These are phyloP conservation scores for Sanchytrium tribonematis DNA, from an alignment of 371 early-diverging fungal genomes.

Conservation along the genomic window DNA sequence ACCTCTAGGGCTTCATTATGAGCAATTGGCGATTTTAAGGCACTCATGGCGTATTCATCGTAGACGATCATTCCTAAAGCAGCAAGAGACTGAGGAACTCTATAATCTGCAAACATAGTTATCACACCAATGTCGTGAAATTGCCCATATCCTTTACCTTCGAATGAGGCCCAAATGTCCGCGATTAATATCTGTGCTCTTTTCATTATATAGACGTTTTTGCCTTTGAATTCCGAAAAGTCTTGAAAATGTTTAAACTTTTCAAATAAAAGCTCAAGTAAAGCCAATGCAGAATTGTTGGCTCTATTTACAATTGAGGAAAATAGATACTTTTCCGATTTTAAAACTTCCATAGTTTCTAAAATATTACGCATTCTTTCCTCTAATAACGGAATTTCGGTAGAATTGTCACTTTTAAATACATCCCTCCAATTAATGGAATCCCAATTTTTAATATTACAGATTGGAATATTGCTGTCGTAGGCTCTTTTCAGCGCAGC, in stretches of 20 bases:
- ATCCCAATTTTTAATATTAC: conserved; percentile 19
- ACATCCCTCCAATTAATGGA: conserved; percentile 19
- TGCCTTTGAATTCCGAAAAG: conserved; percentile 23
- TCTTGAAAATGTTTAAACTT: conserved; percentile 46
- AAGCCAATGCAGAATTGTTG: conserved; percentile 20
- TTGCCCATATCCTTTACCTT: conserved; percentile 27
- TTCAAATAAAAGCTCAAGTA: conserved; percentile 26
- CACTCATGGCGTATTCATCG: conserved; percentile 22
- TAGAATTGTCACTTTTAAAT: conserved; percentile 32
- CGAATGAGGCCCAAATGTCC: conserved; percentile 66
- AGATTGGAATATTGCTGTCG: conserved; percentile 28
- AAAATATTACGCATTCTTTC: conserved; percentile 31
- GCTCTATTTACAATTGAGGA: conserved; percentile 25
- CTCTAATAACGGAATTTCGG: conserved; percentile 28
- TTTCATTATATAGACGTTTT: conserved; percentile 36
- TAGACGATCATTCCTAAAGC: conserved; percentile 38
- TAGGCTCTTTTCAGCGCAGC: conserved; percentile 45
- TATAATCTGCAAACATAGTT: conserved; percentile 81
- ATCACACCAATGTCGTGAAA: conserved; percentile 49
- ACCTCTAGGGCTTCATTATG: conserved; percentile 33
- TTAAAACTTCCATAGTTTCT: conserved; percentile 30
- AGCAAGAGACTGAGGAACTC: conserved; percentile 35
- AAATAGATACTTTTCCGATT: too few relatives aligned
- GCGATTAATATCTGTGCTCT: conserved; percentile 68
- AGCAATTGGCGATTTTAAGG: conserved; percentile 10